Conservation (phyloP, 139 green algal species). For the Tetratostichococcus sp. region DNA sequence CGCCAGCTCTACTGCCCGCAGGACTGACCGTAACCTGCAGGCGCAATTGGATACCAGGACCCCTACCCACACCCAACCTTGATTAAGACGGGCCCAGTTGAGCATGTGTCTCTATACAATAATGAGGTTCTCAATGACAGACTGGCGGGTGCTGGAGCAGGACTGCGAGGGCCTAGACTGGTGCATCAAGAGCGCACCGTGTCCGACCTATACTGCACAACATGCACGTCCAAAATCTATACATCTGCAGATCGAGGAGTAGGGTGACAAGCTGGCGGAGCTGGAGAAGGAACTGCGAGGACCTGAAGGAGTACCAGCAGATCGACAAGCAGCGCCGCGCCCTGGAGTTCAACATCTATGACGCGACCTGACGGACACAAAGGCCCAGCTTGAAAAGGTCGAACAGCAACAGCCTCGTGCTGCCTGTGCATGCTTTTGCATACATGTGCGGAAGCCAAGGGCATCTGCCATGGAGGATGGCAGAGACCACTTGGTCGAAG, state of each 20-base stretch:
- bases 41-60: too few species aligned
- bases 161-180: conserved; percentile 91
- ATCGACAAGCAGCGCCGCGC: conserved; percentile 72
- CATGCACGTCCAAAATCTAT: too few species aligned
- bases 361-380: conserved; percentile 65
- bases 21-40: too few species aligned
- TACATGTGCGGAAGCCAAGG: neutral
- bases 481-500: neutral
- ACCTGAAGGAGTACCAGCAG: conserved; percentile 85
- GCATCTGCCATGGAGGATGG: neutral
- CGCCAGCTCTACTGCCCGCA: too few species aligned
- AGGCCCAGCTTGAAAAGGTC: conserved; percentile 3
- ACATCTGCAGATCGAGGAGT: conserved; percentile 42
- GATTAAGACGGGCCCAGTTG: too few species aligned
- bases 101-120: too few species aligned
- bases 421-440: neutral
- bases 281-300: conserved; percentile 75
- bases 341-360: conserved; percentile 91
- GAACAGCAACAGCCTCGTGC: neutral
- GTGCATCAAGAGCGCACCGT: too few species aligned
- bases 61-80: too few species aligned
- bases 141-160: conserved; percentile 68
- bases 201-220: too few species aligned
- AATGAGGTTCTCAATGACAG: conserved; percentile 59
- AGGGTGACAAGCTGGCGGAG: conserved; percentile 68